Evolutionary conservation across 805 yeast genomes (phyloP).

Genomic region (Candida adriatica): DNA sequence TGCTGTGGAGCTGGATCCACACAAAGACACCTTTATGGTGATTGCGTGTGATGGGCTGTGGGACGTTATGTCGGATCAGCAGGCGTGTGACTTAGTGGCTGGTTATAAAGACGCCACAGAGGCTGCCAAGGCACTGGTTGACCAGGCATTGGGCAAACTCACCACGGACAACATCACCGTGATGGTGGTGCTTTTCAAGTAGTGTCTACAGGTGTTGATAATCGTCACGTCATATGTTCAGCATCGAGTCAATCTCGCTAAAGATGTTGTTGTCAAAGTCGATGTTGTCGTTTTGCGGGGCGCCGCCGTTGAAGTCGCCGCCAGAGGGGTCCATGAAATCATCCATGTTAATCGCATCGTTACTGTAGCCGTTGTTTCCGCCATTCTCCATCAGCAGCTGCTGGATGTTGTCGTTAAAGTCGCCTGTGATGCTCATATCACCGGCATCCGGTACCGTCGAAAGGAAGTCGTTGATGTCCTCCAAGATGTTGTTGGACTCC

Average conservation of each 20-base stretch:
- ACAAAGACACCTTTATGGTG: conserved; percentile 69
- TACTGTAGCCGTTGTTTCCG: conserved; percentile 4
- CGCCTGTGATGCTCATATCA: conserved; percentile 22
- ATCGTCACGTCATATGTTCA: conserved; percentile 11
- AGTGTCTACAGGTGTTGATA: neutral
- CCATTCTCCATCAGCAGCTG: conserved; percentile 18
- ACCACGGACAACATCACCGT: conserved; percentile 92
- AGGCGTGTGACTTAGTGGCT: conserved; percentile 69
- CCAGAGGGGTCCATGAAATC: conserved; percentile 2
- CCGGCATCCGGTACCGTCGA: conserved; percentile 26
- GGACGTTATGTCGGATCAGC: conserved; percentile 87
- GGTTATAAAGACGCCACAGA: conserved; percentile 48
- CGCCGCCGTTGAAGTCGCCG: conserved; percentile 1
- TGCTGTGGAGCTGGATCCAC: conserved; percentile 57
- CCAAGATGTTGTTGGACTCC: conserved; percentile 14
- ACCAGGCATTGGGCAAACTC: conserved; percentile 66
- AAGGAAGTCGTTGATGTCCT: conserved; percentile 23
- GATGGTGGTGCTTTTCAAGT: conserved; percentile 58
- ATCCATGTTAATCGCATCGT: conserved; percentile 6
- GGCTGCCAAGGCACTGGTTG: conserved; percentile 64
- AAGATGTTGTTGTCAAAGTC: conserved; percentile 19
- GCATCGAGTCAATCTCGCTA: conserved; percentile 22
- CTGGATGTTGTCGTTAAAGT: conserved; percentile 18
- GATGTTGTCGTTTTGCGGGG: conserved; percentile 1
- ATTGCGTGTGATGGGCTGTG: conserved; percentile 96